Percentiles rank a stretch among this genome's conserved stretches.
Evolutionary conservation across 352 stramenopile species (phyloP).

Genomic region (Pythium angustatum): DNA sequence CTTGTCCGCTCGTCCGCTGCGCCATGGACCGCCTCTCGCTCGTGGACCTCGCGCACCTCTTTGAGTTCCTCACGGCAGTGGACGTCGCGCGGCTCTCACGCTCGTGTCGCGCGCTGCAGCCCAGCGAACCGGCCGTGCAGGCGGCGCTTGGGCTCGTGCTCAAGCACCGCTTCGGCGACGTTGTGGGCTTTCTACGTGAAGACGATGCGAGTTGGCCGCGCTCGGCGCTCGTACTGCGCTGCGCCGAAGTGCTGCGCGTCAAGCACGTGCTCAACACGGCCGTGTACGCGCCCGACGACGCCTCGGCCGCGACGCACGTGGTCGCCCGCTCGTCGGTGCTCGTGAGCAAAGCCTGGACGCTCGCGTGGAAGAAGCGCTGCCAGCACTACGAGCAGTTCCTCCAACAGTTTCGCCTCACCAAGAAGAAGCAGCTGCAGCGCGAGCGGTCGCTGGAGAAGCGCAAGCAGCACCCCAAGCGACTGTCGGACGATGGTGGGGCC

Average conservation of each 20-base stretch:
- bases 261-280: constrained; percentile 53
- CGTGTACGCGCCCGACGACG: constrained; percentile 47
- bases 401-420: constrained; percentile 66
- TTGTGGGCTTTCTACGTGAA: constrained; percentile 52
- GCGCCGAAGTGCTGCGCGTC: constrained; percentile 62
- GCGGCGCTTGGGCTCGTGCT: constrained; percentile 61
- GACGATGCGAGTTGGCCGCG: constrained; percentile 62
- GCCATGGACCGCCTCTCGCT: constrained; percentile 66
- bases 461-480: constrained; percentile 35
- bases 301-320: constrained; percentile 26
- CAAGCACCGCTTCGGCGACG: constrained; percentile 52
- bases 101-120: constrained; percentile 47
- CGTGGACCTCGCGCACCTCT: constrained; percentile 53
- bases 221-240: constrained; percentile 51
- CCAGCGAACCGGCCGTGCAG: constrained; percentile 40
- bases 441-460: constrained; percentile 25
- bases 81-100: constrained; percentile 53
- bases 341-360: constrained; percentile 72
- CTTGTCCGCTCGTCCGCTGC: background rate
- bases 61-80: constrained; percentile 56
- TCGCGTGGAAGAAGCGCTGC: constrained; percentile 73
- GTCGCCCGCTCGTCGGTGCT: constrained; percentile 45
- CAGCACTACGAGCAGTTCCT: constrained; percentile 74
- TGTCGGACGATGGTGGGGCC: background rate
- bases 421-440: constrained; percentile 65